Evolutionary conservation across 106 monocot genomes (phyloP), one percentile per base, ranked within the genome.

Genomic region (Dendrobium nobile): DNA sequence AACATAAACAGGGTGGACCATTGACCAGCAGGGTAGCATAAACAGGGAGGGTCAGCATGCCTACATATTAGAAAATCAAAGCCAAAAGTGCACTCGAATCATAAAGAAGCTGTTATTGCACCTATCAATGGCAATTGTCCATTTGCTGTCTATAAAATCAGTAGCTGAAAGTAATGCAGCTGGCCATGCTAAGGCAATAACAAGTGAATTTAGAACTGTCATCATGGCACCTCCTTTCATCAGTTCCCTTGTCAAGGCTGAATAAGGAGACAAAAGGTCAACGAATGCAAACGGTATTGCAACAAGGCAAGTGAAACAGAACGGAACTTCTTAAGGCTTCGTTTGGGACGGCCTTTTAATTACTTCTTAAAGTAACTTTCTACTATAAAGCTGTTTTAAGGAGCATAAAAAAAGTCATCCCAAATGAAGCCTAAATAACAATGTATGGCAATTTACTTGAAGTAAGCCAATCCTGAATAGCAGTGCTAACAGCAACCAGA

Each of bases 151-250:
- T 80, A 99, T 99, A 55, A 91, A 93, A 90, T 90, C 85, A 19
- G 93, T 93, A 73, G 92, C 98, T 75, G 92, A 17, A 79, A 99
- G 88, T 81, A 99, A 86, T 44, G 85, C 84, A 84, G 99, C 90
- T 77, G 99, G 99, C 93, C 92, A 95, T 68, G 93, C 95, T 67
- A 99, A 81, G 77, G 99, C 95, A 22, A 90, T 75, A 77, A 99
- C 78, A 85, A 99, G 91, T 75, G 87, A 47, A 78, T 86, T 87
- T 41, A 99, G 74, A 75, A 95, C 95, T 48, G 99, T 99, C 91
- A 95, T 79, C 99, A 99, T 99, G 59, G 99, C 99, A 80, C 99
- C 99, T 87, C 88, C 85, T 64, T 86, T 93, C 95, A 99, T 93
- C 81, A 99, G 77, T 75, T 86, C 92, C 54, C 61, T 84, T 17